Evolutionary conservation across 768 basidiomycete species (phyloP), one percentile per base, ranked within the genome.

Genomic region (Dacryopinax primogenitus): DNA sequence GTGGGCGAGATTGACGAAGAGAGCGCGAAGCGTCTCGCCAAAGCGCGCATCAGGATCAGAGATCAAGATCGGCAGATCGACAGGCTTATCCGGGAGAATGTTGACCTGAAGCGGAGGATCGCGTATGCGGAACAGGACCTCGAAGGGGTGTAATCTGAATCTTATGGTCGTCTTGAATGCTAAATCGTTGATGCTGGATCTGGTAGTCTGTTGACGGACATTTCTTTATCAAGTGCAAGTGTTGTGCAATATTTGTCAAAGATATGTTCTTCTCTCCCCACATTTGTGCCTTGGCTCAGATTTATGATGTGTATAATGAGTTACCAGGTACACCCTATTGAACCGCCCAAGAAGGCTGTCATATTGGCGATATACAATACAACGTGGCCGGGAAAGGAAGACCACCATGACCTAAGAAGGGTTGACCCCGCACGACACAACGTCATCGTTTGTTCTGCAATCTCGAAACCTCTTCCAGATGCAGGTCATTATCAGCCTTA

Each of bases 1-100:
- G 84, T 86, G 0, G 86, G 84, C 13, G 87, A 90, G 70, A 66
- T 90, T 2, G 80, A 82, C 66, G 88, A 87, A 71, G 79, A 82
- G 47, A 74, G 75, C 1, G 73, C 74, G 3, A 78, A 81, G 66
- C 77, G 80, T 28, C 78, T 89, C 0, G 77, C 51, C 9, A 58
- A 58, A 30, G 51, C 51, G 3, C 11, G 51, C 3, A 58, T 58
- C 26, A 23, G 51, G 13, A 58, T 58, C 51, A 58, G 32, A 21
- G 12, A 28, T 30, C 51, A 58, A 30, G 51, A 58, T 9, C 26
- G 32, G 51, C 13, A 28, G 26, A 58, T 58, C 51, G 51, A 58
- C 26, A 58, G 18, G 51, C 51, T 58, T 30, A 32, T 3, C 26
- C 4, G 4, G 13, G 51, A 58, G 51, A 58, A 58, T 18, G 26